phyloP scores from a whole-genome alignment of 192 early-diverging fungal species.

The Kickxella alabastrina region DNA sequence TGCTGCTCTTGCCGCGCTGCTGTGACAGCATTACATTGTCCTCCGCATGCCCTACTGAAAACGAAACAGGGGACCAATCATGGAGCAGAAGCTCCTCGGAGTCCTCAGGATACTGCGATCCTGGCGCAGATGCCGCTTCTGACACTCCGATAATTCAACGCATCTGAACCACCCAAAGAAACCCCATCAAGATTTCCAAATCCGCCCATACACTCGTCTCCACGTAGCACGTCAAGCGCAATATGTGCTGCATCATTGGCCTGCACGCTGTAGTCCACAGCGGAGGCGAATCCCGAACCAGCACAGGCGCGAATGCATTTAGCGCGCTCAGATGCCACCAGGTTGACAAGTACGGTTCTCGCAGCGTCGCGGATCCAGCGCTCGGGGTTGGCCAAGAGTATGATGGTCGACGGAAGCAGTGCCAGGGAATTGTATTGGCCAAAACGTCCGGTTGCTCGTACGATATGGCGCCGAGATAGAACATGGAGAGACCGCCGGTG shows the following conservation, averaged over 20 bases:
- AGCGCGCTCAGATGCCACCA: conserved; percentile 30
- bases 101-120: conserved; percentile 4
- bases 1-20: too few relatives aligned
- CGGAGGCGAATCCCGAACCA: background rate
- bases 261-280: background rate
- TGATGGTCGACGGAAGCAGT: conserved; percentile 26
- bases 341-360: conserved; percentile 35
- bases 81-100: conserved; percentile 13
- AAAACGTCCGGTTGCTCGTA: conserved; percentile 31
- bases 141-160: too few relatives aligned
- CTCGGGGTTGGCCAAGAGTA: conserved; percentile 40
- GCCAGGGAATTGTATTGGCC: conserved; percentile 16
- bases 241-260: conserved; percentile 34
- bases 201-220: conserved; percentile 33
- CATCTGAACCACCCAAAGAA: too few relatives aligned
- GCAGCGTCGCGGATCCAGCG: conserved; percentile 42
- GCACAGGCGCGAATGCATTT: conserved; percentile 4
- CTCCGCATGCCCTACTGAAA: background rate
- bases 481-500: conserved; percentile 28
- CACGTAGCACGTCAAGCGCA: conserved; percentile 25
- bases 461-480: conserved; percentile 40
- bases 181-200: conserved; percentile 41
- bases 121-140: background rate
- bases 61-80: conserved; percentile 19
- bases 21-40: too few relatives aligned